Base-by-base conservation (phyloP, 805 yeast species). In the Dipodascus albidus region DNA sequence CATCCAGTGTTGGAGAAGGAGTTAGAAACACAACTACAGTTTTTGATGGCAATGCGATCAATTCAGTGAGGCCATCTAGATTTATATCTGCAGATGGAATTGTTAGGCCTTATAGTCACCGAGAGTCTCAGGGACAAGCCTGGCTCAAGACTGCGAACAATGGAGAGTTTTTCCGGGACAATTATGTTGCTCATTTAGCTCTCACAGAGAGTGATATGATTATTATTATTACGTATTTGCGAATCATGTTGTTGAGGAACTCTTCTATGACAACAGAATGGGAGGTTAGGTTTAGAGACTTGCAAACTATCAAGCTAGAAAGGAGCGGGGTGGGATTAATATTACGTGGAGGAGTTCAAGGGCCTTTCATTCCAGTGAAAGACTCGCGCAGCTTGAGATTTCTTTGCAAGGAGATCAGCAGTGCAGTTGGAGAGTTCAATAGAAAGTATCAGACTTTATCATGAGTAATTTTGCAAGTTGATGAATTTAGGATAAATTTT, bases 81-180 rank as follows among this genome's bases (percentile, higher is more conserved):
- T 82, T 75, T 57, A 75, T 95, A 44, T 75, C 82, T 9, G 77
- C 75, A 52, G 91, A 87, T 64, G 80, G 84, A 14, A 74, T 87
- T 1, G 77, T 91, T n/a, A 74, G 82, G 33, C 84, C 91, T 1
- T 93, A 78, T 66, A 78, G 83, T 22, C 80, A 80, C 56, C 74
- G 95, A 53, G 96, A 88, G 58, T 85, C 98, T 0, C 93, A 89
- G 60, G 99, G 99, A 3, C 97, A 91, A 66, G 85, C 76, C 62
- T 87, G 97, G 93, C 73, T 93, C 56, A 90, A 87, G 68, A 74
- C 81, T 4, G 79, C 87, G 21, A 85, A 85, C 61, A 95, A 95
- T 48, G 97, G 97, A 1, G 70, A 78, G 33, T 87, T 73, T 62
- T 76, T 79, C 59, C 72, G 74, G 50, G 97, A 93, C 61, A 71